phyloP scores from a whole-genome alignment of 1,284 basidiomycete genomes.

The Sparassis latifolia region DNA sequence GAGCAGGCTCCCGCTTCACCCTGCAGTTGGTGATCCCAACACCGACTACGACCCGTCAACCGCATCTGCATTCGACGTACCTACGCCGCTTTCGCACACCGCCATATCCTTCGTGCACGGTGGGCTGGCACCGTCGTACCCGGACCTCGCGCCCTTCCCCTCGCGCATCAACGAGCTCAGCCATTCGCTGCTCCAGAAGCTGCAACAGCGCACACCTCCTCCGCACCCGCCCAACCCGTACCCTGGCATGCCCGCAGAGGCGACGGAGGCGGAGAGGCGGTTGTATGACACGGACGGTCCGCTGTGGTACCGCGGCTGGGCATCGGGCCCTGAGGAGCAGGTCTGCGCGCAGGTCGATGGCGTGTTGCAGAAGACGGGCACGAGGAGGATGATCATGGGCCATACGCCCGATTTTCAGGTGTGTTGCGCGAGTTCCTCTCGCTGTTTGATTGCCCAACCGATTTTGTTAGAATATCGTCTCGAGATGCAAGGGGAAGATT shows the following conservation, averaged over 20 bases:
- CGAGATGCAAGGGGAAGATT: conserved; percentile 79
- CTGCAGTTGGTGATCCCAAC: conserved; percentile 62
- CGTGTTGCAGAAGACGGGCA: conserved; percentile 69
- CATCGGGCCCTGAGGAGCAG: conserved; percentile 58
- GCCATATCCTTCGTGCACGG: conserved; percentile 87
- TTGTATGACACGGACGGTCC: conserved; percentile 77
- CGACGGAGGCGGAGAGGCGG: conserved; percentile 60
- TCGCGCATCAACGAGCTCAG: conserved; percentile 73
- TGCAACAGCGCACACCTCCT: conserved; percentile 52
- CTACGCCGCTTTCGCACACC: conserved; percentile 56
- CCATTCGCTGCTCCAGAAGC: conserved; percentile 54
- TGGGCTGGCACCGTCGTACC: conserved; percentile 72
- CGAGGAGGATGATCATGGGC: conserved; percentile 86
- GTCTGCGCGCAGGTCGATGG: conserved; percentile 69
- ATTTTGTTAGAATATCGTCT: conserved; percentile 56
- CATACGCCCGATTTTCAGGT: conserved; percentile 88
- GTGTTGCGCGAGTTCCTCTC: conserved; percentile 8
- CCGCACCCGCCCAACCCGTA: conserved; percentile 81
- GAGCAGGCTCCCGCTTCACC: conserved; percentile 74
- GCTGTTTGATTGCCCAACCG: background rate
- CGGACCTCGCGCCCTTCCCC: conserved; percentile 72
- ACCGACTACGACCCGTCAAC: conserved; percentile 55
- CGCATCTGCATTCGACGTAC: conserved; percentile 11
- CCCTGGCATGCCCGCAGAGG: conserved; percentile 62
- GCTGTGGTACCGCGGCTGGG: conserved; percentile 90